Base-by-base conservation (phyloP, 805 yeast genomes). In the Saccharomycopsis oosterbeekiorum region DNA sequence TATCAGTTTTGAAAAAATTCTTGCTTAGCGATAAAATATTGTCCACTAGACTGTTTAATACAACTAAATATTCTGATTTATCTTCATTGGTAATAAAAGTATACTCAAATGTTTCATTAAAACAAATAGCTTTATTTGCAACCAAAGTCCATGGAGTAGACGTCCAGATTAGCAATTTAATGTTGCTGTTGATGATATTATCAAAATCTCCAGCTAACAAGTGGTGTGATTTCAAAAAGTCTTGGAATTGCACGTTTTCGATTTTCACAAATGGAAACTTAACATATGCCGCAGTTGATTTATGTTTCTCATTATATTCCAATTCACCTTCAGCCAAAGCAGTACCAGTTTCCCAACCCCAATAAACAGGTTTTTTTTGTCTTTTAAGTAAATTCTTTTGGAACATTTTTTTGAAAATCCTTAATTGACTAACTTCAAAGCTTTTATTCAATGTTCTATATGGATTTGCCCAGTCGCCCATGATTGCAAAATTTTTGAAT, bases 131-230 rank as follows among this genome's bases (percentile, higher is more conserved):
- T 64, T 80, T 78, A 69, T 94, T 94, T 0, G 97, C 85, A 4
- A 89, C 88, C 39, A 94, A 77, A 0, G 99, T 94, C 99, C 99
- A 94, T 0, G 99, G 97, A 0, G 99, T 94, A 0, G 97, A 92
- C 0, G 99, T 94, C 99, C 99, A 94, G 61, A 94, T 89, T 64
- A 88, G 68, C 6, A 78, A 80, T 24, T 64, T 59, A 1, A 78
- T 50, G 0, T 68, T 57, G 4, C 53, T 29, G 9, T 21, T 29
- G 1, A 42, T 59, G 51, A 61, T 62, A 24, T 12, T 37, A 54
- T 34, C 24, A 14, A 29, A 29, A 29, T 29, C 6, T 29, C 15
- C 41, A 5, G 29, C 12, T n/a, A 36, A 17, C 12, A 42, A 47
- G 29, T 47, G 19, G 4, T 47, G 34, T 9, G 42, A 36, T 37